Evolutionary conservation across 129 eudicot species (phyloP), one percentile per base, ranked within the genome.

Genomic region (Chrysanthemum seticuspe): DNA sequence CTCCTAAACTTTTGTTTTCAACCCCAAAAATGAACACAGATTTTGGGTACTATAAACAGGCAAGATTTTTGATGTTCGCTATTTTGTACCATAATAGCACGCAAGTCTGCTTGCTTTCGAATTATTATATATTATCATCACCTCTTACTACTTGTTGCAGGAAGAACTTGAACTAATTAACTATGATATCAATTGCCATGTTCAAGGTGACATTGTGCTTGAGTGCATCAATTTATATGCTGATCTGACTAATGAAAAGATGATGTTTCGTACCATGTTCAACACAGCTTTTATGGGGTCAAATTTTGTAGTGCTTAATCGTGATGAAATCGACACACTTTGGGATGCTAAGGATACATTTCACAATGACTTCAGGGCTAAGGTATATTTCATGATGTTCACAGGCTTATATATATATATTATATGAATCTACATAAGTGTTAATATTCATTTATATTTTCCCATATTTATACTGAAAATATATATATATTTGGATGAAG

Each of bases 221-320:
- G 97, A 93, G 84, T 93, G 97, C 79, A 78, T 77, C 71, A 82
- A 74, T 85, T 83, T 93, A 66, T 73, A 82, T 27, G 87, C 81
- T 73, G 95, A 87, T 76, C 73, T 84, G 86, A 85, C 80, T 61
- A 86, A 82, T 25, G 97, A 93, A 81, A 79, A 79, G 67, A 83
- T 90, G 87, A 87, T 90, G 88, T 87, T 85, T n/a, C 88, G 98
- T 14, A 88, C 82, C 76, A 86, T 93, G 97, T 90, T 90, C 62
- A 90, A 93, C 84, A 89, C 97, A 23, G 86, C 97, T 14, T 95
- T 95, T 76, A 90, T 95, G n/a, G 79, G 99, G 82, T 95, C 99
- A 63, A 95, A 95, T 72, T 90, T 90, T 68, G 69, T 95, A 75
- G 86, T 95, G 80, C 88, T 95, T 72, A 88, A 73, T 75, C 87